Conservation (phyloP, 2,329 filamentous ascomycete species). For the Drechslerella coelobrocha region DNA sequence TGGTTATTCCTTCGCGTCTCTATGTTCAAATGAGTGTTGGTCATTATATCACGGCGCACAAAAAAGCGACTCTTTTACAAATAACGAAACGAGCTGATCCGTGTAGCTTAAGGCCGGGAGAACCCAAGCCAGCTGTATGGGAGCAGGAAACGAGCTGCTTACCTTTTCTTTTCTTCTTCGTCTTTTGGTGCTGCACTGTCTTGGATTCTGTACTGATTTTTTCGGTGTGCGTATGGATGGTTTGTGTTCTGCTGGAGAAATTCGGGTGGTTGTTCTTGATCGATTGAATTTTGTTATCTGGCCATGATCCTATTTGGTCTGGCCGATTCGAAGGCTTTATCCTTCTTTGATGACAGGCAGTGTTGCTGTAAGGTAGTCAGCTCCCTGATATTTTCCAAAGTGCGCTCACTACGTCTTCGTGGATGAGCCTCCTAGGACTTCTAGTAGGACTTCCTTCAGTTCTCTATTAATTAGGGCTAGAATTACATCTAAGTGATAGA, state of each 20-base stretch:
- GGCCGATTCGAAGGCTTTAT: too few relatives aligned
- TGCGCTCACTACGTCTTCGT: too few relatives aligned
- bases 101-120: not conserved
- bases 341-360: too few relatives aligned
- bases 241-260: too few relatives aligned
- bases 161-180: not conserved
- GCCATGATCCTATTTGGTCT: too few relatives aligned
- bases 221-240: not conserved
- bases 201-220: not conserved
- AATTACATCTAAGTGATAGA: not conserved
- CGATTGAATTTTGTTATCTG: too few relatives aligned
- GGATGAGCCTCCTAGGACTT: too few relatives aligned
- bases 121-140: not conserved
- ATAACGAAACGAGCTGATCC: not conserved
- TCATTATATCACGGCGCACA: constrained; percentile 16
- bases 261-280: too few relatives aligned
- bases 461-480: too few relatives aligned
- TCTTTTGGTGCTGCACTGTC: not conserved
- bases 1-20: not conserved
- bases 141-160: not conserved
- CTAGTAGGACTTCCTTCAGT: too few relatives aligned
- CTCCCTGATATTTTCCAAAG: not conserved
- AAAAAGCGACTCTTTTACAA: constrained; percentile 2
- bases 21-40: constrained; percentile 9
- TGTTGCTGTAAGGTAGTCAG: not conserved